Base-by-base conservation (phyloP, 352 stramenopile species). In the Aphanomyces euteiches region DNA sequence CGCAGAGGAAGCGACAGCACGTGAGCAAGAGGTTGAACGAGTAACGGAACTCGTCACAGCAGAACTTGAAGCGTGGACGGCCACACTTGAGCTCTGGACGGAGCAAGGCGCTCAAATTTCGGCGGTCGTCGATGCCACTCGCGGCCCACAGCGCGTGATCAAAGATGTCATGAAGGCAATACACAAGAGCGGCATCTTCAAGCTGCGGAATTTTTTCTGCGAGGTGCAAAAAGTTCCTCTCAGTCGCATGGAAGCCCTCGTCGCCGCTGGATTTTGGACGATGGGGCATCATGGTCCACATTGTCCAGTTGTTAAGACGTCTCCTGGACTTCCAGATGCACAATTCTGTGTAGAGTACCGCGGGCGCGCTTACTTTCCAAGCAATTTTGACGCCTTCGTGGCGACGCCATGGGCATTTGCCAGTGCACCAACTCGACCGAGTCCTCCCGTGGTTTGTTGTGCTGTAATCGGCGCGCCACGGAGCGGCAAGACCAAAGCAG, bases 201-300 rank as follows among this genome's bases (percentile, higher is more conserved):
- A 36, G 8, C 39, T 13, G 10, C 17, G 19, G 41, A 48, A 67
- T 19, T 36, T 67, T 12, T 67, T 67, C 43, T 67, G 59, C 17
- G 38, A 13, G 39, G 36, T 36, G 10, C 41, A 67, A 10, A 21
- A 15, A 13, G 17, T 37, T 19, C 40, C 59, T 3, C 3, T 67
- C 4, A 34, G 17, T 17, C 59, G 59, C 28, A n/a, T 56, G 10
- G 17, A 40, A 28, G n/a, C 59, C 8, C 59, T 67, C 17, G 39
- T 67, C 19, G 12, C 41, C 10, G 59, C 59, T 8, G 59, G 59
- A 28, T 67, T 57, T 40, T 41, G 28, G 41, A 50, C 40, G 5
- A 28, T 67, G 3, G 59, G 59, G 4, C 40, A 56, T 28, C 59
- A 67, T 19, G 59, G 59, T 34, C 59, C 59, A n/a, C 21, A 67